Conservation (phyloP, 2,329 filamentous ascomycete species). For the Alternaria rosae region DNA sequence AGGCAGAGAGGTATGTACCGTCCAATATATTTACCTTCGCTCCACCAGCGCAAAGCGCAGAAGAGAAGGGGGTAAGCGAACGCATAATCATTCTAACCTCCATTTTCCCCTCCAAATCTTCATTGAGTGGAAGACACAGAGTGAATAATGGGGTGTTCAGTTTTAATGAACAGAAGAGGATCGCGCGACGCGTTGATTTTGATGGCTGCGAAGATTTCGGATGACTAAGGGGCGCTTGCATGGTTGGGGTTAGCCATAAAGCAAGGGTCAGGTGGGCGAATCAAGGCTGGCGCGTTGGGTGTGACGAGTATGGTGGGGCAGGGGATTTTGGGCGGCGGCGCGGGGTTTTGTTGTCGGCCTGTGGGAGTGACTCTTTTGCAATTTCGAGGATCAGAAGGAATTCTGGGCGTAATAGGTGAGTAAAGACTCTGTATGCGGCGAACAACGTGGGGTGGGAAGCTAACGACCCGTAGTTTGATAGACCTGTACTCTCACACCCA, state of each 20-base stretch:
- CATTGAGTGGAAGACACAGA: slow-evolving; percentile 67
- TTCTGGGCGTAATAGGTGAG: slow-evolving; percentile 4
- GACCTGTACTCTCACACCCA: slow-evolving; percentile 16
- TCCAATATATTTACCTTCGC: slow-evolving; percentile 57
- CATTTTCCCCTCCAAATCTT: slow-evolving; percentile 72
- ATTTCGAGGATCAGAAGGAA: background rate
- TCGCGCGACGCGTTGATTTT: slow-evolving; percentile 18
- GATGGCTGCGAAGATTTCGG: slow-evolving; percentile 21
- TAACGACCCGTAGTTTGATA: slow-evolving; percentile 18
- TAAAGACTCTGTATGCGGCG: background rate
- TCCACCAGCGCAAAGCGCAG: slow-evolving; percentile 51
- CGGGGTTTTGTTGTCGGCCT: slow-evolving; percentile 17
- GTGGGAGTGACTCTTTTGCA: slow-evolving; percentile 21
- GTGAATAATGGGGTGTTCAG: slow-evolving; percentile 66
- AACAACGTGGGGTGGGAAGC: background rate
- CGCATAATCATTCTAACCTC: slow-evolving; percentile 62
- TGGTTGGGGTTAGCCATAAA: slow-evolving; percentile 3
- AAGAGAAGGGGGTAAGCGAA: slow-evolving; percentile 67
- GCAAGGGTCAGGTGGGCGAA: slow-evolving; percentile 14
- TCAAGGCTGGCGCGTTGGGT: slow-evolving; percentile 24
- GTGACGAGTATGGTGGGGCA: slow-evolving; percentile 27
- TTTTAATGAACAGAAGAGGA: slow-evolving; percentile 47
- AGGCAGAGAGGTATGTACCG: slow-evolving; percentile 47
- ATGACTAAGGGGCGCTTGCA: slow-evolving; percentile 37
- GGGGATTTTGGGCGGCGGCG: slow-evolving; percentile 19